These are phyloP conservation scores for Fusarium succisae DNA, from an alignment of 2,329 filamentous ascomycete genomes.

Conservation along the genomic window DNA sequence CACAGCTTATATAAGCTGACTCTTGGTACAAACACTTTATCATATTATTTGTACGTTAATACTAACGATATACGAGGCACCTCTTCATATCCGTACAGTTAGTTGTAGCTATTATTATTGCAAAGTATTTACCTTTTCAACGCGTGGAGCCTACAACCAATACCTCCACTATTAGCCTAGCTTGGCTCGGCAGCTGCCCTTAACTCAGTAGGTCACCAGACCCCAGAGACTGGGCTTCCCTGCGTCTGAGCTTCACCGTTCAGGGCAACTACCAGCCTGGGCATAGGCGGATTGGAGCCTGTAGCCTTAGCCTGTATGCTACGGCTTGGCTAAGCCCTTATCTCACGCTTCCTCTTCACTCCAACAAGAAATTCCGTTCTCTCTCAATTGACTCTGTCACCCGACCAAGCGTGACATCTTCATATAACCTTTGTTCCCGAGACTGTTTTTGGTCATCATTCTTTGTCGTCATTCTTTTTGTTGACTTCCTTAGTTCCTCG, in stretches of 20 bases:
- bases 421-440: slow-evolving; percentile 19
- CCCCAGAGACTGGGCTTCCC: slow-evolving; percentile 20
- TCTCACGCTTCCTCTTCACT: slow-evolving; percentile 25
- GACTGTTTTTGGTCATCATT: slow-evolving; percentile 17
- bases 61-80: not conserved
- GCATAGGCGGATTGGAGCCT: not conserved
- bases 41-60: not conserved
- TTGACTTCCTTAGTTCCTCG: slow-evolving; percentile 2
- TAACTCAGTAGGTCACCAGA: slow-evolving; percentile 37
- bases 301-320: not conserved
- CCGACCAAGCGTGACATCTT: slow-evolving; percentile 21
- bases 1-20: not conserved
- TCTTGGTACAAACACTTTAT: not conserved
- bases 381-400: slow-evolving; percentile 36
- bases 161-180: slow-evolving; percentile 35
- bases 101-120: not conserved
- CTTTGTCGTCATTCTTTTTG: slow-evolving; percentile 32
- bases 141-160: not conserved
- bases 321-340: slow-evolving; percentile 31
- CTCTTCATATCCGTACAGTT: no score
- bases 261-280: slow-evolving; percentile 20
- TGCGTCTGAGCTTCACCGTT: slow-evolving; percentile 27
- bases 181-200: slow-evolving; percentile 31
- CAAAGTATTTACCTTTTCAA: not conserved
- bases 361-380: slow-evolving; percentile 17